phyloP scores from a whole-genome alignment of 192 early-diverging fungal genomes.

The Coemansia sp. region DNA sequence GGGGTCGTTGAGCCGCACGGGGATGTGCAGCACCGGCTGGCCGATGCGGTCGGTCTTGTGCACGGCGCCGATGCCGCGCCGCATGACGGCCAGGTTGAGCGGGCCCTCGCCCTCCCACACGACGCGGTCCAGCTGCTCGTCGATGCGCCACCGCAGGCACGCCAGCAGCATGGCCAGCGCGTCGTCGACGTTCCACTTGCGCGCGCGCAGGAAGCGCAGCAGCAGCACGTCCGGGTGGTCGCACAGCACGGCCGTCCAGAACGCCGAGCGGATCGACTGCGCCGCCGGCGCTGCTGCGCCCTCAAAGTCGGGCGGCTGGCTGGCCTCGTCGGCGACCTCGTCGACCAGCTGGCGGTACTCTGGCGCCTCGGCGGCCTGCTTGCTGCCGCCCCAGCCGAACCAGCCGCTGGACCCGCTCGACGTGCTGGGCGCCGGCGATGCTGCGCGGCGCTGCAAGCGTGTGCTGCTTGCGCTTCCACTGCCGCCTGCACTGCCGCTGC shows the following conservation, averaged over 20 bases:
- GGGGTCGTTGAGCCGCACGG: conserved; percentile 56
- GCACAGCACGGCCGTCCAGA: conserved; percentile 60
- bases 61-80: conserved; percentile 55
- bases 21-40: conserved; percentile 58
- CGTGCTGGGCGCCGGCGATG: conserved; percentile 4
- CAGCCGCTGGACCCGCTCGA: conserved; percentile 13
- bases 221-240: conserved; percentile 74
- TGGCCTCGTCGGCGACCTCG: conserved; percentile 15
- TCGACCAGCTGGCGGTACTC: conserved; percentile 33
- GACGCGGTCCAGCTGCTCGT: conserved; percentile 56
- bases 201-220: conserved; percentile 79
- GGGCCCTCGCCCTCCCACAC: conserved; percentile 57
- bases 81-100: conserved; percentile 52
- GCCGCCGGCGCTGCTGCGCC: background rate
- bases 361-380: conserved; percentile 7
- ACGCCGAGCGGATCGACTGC: conserved; percentile 54
- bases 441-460: background rate
- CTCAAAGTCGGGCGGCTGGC: conserved; percentile 20
- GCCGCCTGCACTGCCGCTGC: background rate
- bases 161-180: conserved; percentile 70
- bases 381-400: conserved; percentile 36
- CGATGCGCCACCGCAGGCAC: conserved; percentile 72
- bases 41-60: conserved; percentile 54
- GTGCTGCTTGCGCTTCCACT: conserved; percentile 18
- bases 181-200: conserved; percentile 82